A percentile compares a stretch with the other conserved stretches of the same genome.
phyloP scores from a whole-genome alignment of 1,139 yeast species.

The Wickerhamomyces sp. region DNA sequence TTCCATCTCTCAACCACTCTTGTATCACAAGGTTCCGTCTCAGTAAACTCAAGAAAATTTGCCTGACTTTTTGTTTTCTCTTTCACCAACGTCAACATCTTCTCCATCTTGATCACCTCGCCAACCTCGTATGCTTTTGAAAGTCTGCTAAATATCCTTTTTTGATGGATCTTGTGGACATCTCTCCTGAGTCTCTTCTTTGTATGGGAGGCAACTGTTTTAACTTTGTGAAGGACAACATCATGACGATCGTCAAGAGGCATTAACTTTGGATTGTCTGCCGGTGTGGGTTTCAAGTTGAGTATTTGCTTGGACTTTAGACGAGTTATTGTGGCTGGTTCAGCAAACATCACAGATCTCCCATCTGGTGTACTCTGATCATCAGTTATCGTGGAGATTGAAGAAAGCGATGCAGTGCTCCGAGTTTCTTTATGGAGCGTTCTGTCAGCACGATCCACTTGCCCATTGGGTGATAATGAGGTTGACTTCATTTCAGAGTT shows the following conservation, averaged over 20 bases:
- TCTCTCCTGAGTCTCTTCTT: constrained; percentile 8
- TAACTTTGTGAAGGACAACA: constrained; percentile 7
- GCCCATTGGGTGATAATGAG: no score
- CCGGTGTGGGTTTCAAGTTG: constrained; percentile 13
- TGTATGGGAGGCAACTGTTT: constrained; percentile 9
- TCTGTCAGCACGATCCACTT: not conserved
- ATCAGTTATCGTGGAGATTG: not conserved
- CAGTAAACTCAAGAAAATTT: constrained; percentile 32
- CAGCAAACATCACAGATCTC: not conserved
- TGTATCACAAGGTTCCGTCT: constrained; percentile 47
- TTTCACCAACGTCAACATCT: constrained; percentile 60
- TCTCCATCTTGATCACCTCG: constrained; percentile 59
- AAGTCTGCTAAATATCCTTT: constrained; percentile 11
- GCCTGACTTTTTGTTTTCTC: constrained; percentile 24
- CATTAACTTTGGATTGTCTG: not conserved
- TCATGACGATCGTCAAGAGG: constrained; percentile 6
- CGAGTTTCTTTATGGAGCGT: not conserved
- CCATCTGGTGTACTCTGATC: no score
- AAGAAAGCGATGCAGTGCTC: not conserved
- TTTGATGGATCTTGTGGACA: constrained; percentile 4
- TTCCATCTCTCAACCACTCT: constrained; percentile 68
- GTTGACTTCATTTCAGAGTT: not conserved
- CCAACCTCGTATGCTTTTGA: constrained; percentile 35
- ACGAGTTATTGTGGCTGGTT: not conserved
- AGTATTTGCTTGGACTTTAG: not conserved